Conservation (phyloP, 1,139 yeast species). For the Protomyces pachydermus region DNA sequence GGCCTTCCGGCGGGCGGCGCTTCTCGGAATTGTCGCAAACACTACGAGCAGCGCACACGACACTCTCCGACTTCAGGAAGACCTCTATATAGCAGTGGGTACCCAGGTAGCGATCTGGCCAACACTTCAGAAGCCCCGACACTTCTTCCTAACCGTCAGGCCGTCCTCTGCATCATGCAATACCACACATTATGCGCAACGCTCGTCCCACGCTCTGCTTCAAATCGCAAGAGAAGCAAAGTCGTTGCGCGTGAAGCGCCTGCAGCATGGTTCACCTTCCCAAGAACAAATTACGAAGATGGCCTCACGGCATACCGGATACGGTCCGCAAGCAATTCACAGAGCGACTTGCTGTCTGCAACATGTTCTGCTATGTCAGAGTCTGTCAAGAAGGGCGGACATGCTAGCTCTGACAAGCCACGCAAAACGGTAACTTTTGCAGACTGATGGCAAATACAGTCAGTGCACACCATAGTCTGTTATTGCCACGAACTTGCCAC, state of each 20-base stretch:
- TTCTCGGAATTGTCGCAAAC: background rate
- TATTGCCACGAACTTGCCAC: no score
- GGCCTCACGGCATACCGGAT: background rate
- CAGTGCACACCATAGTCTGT: no score
- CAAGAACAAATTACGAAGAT: background rate
- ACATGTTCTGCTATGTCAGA: no score
- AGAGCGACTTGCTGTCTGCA: background rate
- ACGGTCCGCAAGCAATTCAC: background rate
- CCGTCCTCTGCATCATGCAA: background rate
- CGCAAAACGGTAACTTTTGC: background rate
- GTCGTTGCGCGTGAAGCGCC: background rate
- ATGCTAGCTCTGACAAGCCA: background rate
- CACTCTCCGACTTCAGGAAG: background rate
- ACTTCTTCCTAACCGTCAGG: no score
- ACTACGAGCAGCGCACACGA: background rate
- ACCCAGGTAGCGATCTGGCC: no score
- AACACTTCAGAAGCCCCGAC: no score
- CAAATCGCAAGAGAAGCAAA: background rate
- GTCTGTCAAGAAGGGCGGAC: no score
- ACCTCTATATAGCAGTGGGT: background rate
- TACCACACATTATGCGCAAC: background rate
- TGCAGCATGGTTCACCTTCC: background rate
- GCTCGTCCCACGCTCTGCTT: background rate
- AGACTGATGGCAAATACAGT: background rate
- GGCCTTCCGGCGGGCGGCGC: background rate